phyloP scores from a whole-genome alignment of 495 filamentous ascomycete species.

The Delitschia confertaspora region DNA sequence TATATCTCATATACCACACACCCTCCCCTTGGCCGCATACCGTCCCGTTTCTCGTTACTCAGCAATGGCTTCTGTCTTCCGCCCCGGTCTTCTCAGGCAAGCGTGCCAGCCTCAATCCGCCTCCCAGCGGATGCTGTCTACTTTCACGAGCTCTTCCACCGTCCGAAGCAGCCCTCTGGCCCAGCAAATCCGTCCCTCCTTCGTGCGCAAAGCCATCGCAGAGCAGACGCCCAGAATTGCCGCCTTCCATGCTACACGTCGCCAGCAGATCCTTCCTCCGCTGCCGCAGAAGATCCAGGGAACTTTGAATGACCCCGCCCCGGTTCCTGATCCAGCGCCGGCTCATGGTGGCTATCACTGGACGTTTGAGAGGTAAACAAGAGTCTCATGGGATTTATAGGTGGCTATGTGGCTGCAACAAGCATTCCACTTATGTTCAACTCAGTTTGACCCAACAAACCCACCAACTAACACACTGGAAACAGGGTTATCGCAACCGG shows the following conservation, averaged over 20 bases:
- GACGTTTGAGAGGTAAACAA: slow-evolving; percentile 74
- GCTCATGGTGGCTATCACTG: slow-evolving; percentile 94
- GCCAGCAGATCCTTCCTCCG: slow-evolving; percentile 38
- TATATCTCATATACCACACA: slow-evolving; percentile 6
- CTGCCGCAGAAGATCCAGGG: slow-evolving; percentile 39
- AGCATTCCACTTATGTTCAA: no score
- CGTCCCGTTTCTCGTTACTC: neutral
- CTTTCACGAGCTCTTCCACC: slow-evolving; percentile 26
- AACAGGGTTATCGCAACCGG: slow-evolving; percentile 62
- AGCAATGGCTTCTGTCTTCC: slow-evolving; percentile 37
- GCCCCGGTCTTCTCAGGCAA: slow-evolving; percentile 33
- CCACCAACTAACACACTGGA: neutral
- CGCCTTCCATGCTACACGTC: slow-evolving; percentile 37
- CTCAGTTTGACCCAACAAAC: no score
- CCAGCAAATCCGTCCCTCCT: slow-evolving; percentile 25
- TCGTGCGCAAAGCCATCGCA: slow-evolving; percentile 20
- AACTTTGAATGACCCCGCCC: slow-evolving; percentile 72
- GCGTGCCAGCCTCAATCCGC: slow-evolving; percentile 22
- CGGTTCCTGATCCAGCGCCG: slow-evolving; percentile 60
- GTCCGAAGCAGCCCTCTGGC: slow-evolving; percentile 17
- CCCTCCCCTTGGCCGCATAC: slow-evolving; percentile 7
- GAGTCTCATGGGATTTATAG: neutral
- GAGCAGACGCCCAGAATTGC: slow-evolving; percentile 31
- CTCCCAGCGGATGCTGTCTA: slow-evolving; percentile 28
- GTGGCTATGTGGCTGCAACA: no score